Percentiles rank a stretch among this genome's conserved stretches.
phyloP scores from a whole-genome alignment of 768 basidiomycete species.

The Macrocybe gigantea region DNA sequence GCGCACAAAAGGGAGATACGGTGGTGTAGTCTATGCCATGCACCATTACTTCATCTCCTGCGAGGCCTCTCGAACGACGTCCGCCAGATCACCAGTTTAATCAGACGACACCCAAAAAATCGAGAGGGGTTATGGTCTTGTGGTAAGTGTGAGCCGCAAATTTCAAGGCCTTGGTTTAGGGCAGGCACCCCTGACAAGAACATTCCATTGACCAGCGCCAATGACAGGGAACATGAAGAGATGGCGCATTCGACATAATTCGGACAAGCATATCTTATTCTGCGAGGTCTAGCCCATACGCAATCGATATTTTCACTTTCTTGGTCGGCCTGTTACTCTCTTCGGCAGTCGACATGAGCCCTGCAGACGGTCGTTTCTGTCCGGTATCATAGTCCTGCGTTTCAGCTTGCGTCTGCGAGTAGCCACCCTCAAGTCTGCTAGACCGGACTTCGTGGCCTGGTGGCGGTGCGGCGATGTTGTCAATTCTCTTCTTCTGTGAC shows the following conservation, averaged over 20 bases:
- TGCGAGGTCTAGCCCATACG: slow-evolving; percentile 64
- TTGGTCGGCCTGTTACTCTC: slow-evolving; percentile 36
- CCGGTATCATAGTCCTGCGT: slow-evolving; percentile 14
- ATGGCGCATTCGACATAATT: neutral
- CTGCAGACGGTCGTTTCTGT: slow-evolving; percentile 25
- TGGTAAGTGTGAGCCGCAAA: slow-evolving; percentile 1
- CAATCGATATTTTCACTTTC: slow-evolving; percentile 70
- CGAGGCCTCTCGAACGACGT: slow-evolving; percentile 54
- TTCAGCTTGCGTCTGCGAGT: slow-evolving; percentile 29
- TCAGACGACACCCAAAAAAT: slow-evolving; percentile 29
- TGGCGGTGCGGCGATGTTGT: neutral
- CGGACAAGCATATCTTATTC: slow-evolving; percentile 36
- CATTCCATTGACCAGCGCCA: neutral
- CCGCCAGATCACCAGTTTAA: slow-evolving; percentile 30
- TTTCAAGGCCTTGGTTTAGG: slow-evolving; percentile 14
- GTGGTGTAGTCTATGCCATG: slow-evolving; percentile 84
- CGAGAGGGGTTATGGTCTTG: slow-evolving; percentile 36
- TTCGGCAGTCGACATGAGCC: slow-evolving; percentile 12
- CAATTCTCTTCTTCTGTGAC: slow-evolving; percentile 9
- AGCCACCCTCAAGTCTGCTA: neutral
- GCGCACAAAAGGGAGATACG: slow-evolving; percentile 73
- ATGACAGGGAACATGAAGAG: neutral
- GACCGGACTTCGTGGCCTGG: neutral
- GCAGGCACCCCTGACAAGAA: slow-evolving; percentile 9
- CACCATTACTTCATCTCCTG: slow-evolving; percentile 89